Evolutionary conservation across 2,329 filamentous ascomycete genomes (phyloP).

Genomic region (Fusarium temperatum): DNA sequence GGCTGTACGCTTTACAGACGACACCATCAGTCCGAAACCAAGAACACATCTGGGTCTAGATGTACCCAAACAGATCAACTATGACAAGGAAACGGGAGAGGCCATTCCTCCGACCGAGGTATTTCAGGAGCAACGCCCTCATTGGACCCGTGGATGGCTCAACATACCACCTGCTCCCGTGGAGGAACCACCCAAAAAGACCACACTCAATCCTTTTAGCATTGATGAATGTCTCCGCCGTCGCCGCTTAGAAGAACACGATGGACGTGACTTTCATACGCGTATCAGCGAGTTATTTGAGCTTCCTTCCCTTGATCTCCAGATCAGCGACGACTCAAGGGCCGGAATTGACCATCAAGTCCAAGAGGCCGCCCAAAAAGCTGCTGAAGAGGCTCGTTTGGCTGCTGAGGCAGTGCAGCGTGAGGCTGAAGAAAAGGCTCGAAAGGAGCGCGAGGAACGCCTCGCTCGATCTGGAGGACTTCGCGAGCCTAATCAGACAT

Average conservation of each 20-base stretch:
- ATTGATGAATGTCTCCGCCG: conserved; percentile 1
- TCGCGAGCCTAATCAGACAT: conserved; percentile 40
- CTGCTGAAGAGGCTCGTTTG: conserved; percentile 41
- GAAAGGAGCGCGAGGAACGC: conserved; percentile 39
- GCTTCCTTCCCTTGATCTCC: conserved; percentile 38
- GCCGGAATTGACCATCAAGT: conserved; percentile 39
- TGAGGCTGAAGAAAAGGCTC: conserved; percentile 37
- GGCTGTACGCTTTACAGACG: conserved; percentile 44
- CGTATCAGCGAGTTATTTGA: conserved; percentile 41
- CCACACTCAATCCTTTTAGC: neutral
- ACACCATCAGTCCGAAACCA: conserved; percentile 39
- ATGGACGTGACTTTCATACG: conserved; percentile 19
- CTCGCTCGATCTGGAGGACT: conserved; percentile 46
- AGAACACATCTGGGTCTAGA: conserved; percentile 42
- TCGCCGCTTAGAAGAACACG: conserved; percentile 7
- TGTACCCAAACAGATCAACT: conserved; percentile 26
- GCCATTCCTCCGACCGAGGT: neutral
- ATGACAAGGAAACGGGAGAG: conserved; percentile 4
- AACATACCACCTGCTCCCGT: conserved; percentile 1
- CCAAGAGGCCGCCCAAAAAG: conserved; percentile 35
- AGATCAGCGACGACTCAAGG: conserved; percentile 44
- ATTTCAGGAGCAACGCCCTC: conserved; percentile 21
- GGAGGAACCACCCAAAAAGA: conserved; percentile 3
- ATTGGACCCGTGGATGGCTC: conserved; percentile 18
- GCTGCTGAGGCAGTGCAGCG: conserved; percentile 39